A percentile compares a stretch with the other conserved stretches of the same genome.
Conservation (phyloP, 768 basidiomycete species). For the Boletales sp. region DNA sequence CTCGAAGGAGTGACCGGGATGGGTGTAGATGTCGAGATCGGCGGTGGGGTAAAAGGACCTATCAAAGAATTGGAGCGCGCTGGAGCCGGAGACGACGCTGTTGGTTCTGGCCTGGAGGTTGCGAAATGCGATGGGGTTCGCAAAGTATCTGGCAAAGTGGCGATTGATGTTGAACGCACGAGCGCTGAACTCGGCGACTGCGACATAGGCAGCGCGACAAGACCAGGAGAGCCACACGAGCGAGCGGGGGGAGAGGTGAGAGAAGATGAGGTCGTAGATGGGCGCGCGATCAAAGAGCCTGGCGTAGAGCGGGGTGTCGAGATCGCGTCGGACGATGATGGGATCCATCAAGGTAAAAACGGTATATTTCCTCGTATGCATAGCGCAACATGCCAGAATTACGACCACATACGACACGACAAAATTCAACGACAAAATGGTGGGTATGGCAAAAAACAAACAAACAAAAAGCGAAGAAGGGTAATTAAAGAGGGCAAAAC, state of each 20-base stretch:
- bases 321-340: too few species aligned
- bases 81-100: conserved; percentile 51
- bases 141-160: conserved; percentile 37
- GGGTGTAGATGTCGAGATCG: conserved; percentile 51
- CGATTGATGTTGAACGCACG: conserved; percentile 35
- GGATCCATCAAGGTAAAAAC: too few species aligned
- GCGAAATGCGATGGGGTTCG: conserved; percentile 39
- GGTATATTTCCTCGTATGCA: conserved; percentile 15
- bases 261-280: conserved; percentile 19
- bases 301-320: not conserved
- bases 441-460: conserved; percentile 25
- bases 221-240: conserved; percentile 22
- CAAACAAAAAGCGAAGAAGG: not conserved
- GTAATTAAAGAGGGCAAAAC: conserved; percentile 6
- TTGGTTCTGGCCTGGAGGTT: conserved; percentile 40
- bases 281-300: conserved; percentile 16
- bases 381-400: conserved; percentile 23
- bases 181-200: conserved; percentile 17
- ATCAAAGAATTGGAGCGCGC: conserved; percentile 51
- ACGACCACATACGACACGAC: conserved; percentile 22
- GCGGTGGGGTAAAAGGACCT: conserved; percentile 40
- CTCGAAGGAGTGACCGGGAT: conserved; percentile 27
- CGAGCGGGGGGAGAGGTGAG: conserved; percentile 21
- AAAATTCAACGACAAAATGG: not conserved
- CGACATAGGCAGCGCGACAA: conserved; percentile 15